Base-by-base conservation (phyloP, 2,329 filamentous ascomycete species). In the Ophiostoma triangulosporum region DNA sequence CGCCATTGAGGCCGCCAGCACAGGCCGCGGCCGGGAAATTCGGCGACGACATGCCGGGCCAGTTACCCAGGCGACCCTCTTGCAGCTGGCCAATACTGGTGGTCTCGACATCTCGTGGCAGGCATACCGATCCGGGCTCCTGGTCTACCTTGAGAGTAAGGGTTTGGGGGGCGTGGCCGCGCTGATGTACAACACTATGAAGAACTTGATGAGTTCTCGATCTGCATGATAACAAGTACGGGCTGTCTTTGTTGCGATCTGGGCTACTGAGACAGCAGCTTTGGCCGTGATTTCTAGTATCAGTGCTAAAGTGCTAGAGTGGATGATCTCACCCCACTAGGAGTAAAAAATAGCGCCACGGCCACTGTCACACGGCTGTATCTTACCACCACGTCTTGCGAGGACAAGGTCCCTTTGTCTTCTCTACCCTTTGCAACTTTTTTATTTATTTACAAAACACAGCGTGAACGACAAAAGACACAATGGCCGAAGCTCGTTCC, bases 121-220 rank as follows among this genome's bases (percentile, higher is more conserved):
- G 60, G 80, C 86, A 50, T 95, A 89, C 65, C 75, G 85, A 55
- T 70, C 88, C 6, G 76, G 79, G n/a, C 82, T 91, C 57, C 68
- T 95, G 54, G 73, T 74, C 50, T 80, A 81, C 67, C 66, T 94
- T 57, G 82, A 84, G 55, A 70, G 68, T 6, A 75, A 75, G 52
- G 84, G 84, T 0, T 73, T 85, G 46, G 68, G 66, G 11, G 88
- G 88, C 0, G 73, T 91, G 29, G 76, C 77, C 15, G 75, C 83
- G 58, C 68, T 94, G 61, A 83, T 94, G 75, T 85, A 85, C 65
- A 87, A 81, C 61, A 90, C 86, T 1, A 88, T 93, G 78, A 88
- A 84, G 64, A 80, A 83, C 50, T 67, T 91, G 60, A 81, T 80
- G 67, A 77, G 71, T 56, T 66, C 68, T 12, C 54, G 56, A 50